Conservation (phyloP, 768 basidiomycete species). For the Gloeophyllum trabeum region DNA sequence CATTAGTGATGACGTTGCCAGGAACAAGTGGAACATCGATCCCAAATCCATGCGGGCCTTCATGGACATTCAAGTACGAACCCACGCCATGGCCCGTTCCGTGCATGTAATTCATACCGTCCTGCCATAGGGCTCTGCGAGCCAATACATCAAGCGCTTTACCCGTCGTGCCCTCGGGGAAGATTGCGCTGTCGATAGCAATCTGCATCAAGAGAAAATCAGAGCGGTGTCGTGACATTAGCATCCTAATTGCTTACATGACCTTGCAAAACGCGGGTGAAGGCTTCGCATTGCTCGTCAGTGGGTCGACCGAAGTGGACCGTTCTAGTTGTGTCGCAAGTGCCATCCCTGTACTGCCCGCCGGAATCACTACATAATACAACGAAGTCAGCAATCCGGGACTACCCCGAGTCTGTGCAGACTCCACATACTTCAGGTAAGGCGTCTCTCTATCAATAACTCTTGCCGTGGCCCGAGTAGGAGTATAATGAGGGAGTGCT, state of each 20-base stretch:
- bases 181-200: conserved; percentile 81
- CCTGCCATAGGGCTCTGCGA: conserved; percentile 80
- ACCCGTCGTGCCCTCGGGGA: conserved; percentile 86
- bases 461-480: conserved; percentile 52
- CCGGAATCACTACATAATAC: conserved; percentile 80
- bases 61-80: conserved; percentile 77
- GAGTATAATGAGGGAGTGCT: conserved; percentile 90
- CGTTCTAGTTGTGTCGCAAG: conserved; percentile 76
- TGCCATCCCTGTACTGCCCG: conserved; percentile 83
- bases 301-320: conserved; percentile 83
- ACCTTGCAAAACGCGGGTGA: conserved; percentile 90
- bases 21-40: conserved; percentile 56
- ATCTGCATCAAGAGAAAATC: conserved; percentile 39
- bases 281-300: conserved; percentile 82
- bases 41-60: conserved; percentile 74
- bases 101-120: conserved; percentile 79
- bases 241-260: conserved; percentile 51
- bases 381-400: too few relatives aligned
- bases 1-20: conserved; percentile 91
- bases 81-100: conserved; percentile 91
- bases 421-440: conserved; percentile 75
- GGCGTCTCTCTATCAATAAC: conserved; percentile 72
- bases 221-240: conserved; percentile 9
- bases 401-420: too few relatives aligned
- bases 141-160: conserved; percentile 79